Base-by-base conservation (phyloP, 2,329 filamentous ascomycete species). In the Didymella arachidicola region DNA sequence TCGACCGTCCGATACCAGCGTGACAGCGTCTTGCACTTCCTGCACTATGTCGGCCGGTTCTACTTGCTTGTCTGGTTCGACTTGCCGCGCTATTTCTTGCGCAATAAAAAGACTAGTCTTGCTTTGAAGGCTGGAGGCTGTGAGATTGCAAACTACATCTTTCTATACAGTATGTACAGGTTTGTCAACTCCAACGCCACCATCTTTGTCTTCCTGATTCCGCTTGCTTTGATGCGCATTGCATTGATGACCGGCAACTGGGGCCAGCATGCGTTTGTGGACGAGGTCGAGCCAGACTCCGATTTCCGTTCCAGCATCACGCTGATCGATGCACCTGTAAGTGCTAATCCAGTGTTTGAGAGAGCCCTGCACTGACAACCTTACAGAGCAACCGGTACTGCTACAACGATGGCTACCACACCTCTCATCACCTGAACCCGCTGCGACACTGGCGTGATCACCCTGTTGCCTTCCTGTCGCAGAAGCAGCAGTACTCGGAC, bases 351-450 rank as follows among this genome's bases (percentile, higher is more conserved):
- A 32, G 3, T 16, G 8, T 32, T 16, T 3, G 12, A 14, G 4
- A 14, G 3, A 32, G 12, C 12, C 11, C 3, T 32, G 30, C 14
- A 32, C 12, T 32, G 30, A 32, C 8, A n/a, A 39, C 6, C 8
- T n/a, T 11, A 19, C 18, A 92, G 89, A 91, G 87, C 77, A 93
- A 93, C 75, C 88, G 91, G 34, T 89, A 89, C 76, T 93, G 89
- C 79, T 93, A 89, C 83, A 93, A 93, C 67, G 90, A 93, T 68
- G 90, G 90, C 63, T 93, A 92, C 75, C 90, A 93, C 77, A 93
- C 89, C 7, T 91, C 89, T 18, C 91, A 93, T 71, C 90, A 93
- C 68, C 84, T 93, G 50, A 92, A 93, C 77, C 90, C 89, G 0
- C 83, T 86, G 27, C 86, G 91, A 1, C 91, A 93, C 79, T 94